phyloP scores from a whole-genome alignment of 345 rosid genomes.

The Populus tremula region DNA sequence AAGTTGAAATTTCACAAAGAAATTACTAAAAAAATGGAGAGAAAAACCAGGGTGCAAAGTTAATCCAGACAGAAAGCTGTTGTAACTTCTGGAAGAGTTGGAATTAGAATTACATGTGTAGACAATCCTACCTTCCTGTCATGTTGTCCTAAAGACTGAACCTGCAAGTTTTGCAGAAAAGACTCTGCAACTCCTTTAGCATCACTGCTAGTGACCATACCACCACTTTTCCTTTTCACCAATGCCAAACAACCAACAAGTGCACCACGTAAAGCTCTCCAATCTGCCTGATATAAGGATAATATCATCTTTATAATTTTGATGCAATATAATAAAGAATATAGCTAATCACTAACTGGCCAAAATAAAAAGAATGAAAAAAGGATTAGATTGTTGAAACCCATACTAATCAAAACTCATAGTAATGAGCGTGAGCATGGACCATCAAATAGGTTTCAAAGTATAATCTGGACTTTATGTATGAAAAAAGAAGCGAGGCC shows the following conservation, averaged over 20 bases:
- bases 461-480: background rate
- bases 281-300: slow-evolving; percentile 72
- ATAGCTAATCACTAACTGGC: background rate
- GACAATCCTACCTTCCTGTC: slow-evolving; percentile 65
- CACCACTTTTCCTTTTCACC: slow-evolving; percentile 55
- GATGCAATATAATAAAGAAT: background rate
- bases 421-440: no score
- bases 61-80: background rate
- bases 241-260: slow-evolving; percentile 89
- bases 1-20: slow-evolving; percentile 6
- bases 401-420: background rate
- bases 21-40: background rate
- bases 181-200: slow-evolving; percentile 62
- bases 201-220: slow-evolving; percentile 47
- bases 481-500: background rate
- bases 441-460: background rate
- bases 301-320: slow-evolving; percentile 25
- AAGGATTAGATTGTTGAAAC: background rate
- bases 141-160: slow-evolving; percentile 65
- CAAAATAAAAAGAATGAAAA: background rate
- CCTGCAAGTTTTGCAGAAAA: slow-evolving; percentile 52
- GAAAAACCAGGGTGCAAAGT: background rate
- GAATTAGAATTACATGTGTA: background rate
- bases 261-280: slow-evolving; percentile 86
- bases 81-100: background rate